These are phyloP conservation scores for Didymella segeticola DNA, from an alignment of 2,329 filamentous ascomycete species.

Conservation along the genomic window DNA sequence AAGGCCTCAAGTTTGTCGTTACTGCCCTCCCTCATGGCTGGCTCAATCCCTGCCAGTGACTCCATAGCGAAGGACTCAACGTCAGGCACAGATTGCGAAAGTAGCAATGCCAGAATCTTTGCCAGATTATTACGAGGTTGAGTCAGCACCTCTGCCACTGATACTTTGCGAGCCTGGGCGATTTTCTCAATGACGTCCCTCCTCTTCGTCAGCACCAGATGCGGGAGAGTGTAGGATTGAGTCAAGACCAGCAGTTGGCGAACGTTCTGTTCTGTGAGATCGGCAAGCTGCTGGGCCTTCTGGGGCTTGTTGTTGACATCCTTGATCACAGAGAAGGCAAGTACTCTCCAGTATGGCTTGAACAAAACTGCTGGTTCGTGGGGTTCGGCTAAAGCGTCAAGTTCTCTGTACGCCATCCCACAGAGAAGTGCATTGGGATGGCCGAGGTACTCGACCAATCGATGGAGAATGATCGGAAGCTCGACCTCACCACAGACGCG, in stretches of 20 bases:
- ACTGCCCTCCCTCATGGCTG: slow-evolving; percentile 68
- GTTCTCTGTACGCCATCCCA: slow-evolving; percentile 82
- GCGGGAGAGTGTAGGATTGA: slow-evolving; percentile 83
- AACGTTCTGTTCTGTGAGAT: slow-evolving; percentile 78
- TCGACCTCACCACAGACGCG: slow-evolving; percentile 78
- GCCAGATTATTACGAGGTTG: slow-evolving; percentile 64
- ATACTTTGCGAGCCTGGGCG: slow-evolving; percentile 68
- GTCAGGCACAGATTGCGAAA: slow-evolving; percentile 68
- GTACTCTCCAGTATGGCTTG: slow-evolving; percentile 84
- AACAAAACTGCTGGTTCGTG: slow-evolving; percentile 73
- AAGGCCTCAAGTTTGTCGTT: slow-evolving; percentile 69
- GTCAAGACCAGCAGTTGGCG: slow-evolving; percentile 76
- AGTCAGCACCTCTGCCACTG: slow-evolving; percentile 67
- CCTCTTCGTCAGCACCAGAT: slow-evolving; percentile 80
- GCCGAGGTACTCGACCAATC: slow-evolving; percentile 85
- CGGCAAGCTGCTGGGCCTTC: slow-evolving; percentile 78
- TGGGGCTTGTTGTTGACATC: slow-evolving; percentile 83
- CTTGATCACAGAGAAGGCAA: slow-evolving; percentile 83
- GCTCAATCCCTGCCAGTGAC: slow-evolving; percentile 71
- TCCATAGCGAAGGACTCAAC: slow-evolving; percentile 72
- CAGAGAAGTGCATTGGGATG: slow-evolving; percentile 81
- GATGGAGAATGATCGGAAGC: slow-evolving; percentile 82
- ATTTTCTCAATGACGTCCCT: slow-evolving; percentile 81
- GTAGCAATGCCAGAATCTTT: slow-evolving; percentile 63
- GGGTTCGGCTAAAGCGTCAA: slow-evolving; percentile 74